phyloP scores from a whole-genome alignment of 2,329 filamentous ascomycete genomes.

The Botrytis elliptica region DNA sequence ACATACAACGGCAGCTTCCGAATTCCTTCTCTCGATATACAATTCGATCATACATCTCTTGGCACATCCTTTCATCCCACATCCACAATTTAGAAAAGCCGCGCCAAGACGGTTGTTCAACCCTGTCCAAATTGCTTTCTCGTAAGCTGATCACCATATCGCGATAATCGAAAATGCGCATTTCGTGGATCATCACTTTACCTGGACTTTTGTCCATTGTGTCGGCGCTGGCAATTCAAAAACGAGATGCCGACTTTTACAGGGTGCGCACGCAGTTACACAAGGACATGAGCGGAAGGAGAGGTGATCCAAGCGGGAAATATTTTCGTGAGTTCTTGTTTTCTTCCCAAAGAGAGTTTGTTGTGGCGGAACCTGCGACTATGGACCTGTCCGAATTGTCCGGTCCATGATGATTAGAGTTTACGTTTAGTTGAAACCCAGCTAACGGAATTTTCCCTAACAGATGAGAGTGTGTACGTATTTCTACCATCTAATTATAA shows the following conservation, averaged over 20 bases:
- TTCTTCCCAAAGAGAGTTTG: neutral
- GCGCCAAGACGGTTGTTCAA: slow-evolving; percentile 21
- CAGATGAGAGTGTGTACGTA: slow-evolving; percentile 39
- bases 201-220: slow-evolving; percentile 28
- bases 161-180: slow-evolving; percentile 31
- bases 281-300: slow-evolving; percentile 38
- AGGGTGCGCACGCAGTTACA: slow-evolving; percentile 35
- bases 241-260: slow-evolving; percentile 38
- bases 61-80: slow-evolving; percentile 7
- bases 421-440: neutral
- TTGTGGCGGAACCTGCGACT: neutral
- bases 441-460: neutral
- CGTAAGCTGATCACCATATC: slow-evolving; percentile 1
- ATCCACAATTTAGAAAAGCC: neutral
- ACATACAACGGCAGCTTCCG: neutral
- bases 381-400: neutral
- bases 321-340: slow-evolving; percentile 41
- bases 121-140: slow-evolving; percentile 11
- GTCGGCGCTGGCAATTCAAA: slow-evolving; percentile 34
- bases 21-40: neutral
- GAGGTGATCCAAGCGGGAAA: slow-evolving; percentile 37
- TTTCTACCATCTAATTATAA: neutral
- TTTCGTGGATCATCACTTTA: slow-evolving; percentile 33
- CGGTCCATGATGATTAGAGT: neutral
- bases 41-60: neutral